These are phyloP conservation scores for Chlamydomonas incerta DNA, from an alignment of 139 green algal genomes.

Conservation along the genomic window DNA sequence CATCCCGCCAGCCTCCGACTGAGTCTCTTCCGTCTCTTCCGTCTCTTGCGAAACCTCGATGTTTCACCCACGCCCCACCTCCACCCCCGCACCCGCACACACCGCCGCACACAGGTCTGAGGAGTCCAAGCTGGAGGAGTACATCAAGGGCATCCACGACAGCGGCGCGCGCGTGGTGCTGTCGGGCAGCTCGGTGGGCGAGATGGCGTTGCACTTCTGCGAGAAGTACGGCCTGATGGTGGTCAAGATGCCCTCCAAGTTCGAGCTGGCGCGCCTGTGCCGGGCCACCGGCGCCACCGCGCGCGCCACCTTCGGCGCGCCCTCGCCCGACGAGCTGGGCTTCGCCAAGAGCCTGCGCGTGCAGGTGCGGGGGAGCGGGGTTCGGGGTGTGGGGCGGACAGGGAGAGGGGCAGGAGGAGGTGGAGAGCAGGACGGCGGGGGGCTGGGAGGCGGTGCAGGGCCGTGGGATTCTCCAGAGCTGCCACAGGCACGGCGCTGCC, in stretches of 20 bases:
- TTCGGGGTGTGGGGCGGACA: too few species aligned
- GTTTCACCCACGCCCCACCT: too few species aligned
- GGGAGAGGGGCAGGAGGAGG: too few species aligned
- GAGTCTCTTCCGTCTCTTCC: too few species aligned
- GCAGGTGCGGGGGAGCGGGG: constrained; percentile 20
- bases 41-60: too few species aligned
- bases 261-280: constrained; percentile 96
- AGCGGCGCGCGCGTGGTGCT: constrained; percentile 83
- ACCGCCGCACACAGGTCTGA: too few species aligned
- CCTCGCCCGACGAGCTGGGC: constrained; percentile 84
- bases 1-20: too few species aligned
- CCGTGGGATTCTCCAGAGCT: too few species aligned
- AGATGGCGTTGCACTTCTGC: constrained; percentile 99
- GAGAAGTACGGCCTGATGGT: constrained; percentile 89
- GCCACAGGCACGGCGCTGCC: too few species aligned
- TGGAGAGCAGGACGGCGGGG: too few species aligned
- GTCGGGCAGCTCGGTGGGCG: constrained; percentile 85
- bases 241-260: constrained; percentile 95
- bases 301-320: constrained; percentile 56
- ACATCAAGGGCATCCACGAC: constrained; percentile 88
- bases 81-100: too few species aligned
- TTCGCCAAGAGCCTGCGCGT: constrained; percentile 74
- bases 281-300: constrained; percentile 87
- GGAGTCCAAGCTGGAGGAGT: constrained; percentile 91
- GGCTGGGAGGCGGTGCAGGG: too few species aligned